These are phyloP conservation scores for Claviceps sp. DNA, from an alignment of 2,329 filamentous ascomycete species.

Conservation along the genomic window DNA sequence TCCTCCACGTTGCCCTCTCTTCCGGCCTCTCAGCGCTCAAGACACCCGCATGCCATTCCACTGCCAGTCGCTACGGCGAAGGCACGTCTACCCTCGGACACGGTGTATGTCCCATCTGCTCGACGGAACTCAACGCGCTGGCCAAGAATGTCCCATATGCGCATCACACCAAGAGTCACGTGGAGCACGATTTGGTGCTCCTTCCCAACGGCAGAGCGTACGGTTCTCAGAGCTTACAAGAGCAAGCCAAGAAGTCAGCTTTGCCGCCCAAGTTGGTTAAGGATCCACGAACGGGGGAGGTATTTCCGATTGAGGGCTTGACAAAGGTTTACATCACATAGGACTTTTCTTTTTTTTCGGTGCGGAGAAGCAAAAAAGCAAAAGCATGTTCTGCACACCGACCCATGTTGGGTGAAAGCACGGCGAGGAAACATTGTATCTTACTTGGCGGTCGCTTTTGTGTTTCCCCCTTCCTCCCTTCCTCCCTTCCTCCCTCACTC, in stretches of 20 bases:
- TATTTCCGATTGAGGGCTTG: conserved; percentile 47
- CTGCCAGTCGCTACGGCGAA: conserved; percentile 28
- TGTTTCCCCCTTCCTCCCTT: neutral
- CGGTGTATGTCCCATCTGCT: conserved; percentile 88
- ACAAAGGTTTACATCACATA: conserved; percentile 89
- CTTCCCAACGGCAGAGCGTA: conserved; percentile 82
- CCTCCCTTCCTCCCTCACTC: neutral
- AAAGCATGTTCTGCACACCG: neutral
- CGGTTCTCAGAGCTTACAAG: conserved; percentile 57
- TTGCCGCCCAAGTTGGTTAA: conserved; percentile 53
- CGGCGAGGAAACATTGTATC: too few species aligned
- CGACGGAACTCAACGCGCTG: conserved; percentile 84
- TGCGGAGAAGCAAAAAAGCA: neutral
- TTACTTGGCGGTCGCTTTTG: too few species aligned
- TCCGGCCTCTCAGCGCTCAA: conserved; percentile 91
- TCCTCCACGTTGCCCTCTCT: conserved; percentile 81
- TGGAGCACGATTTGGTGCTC: conserved; percentile 76
- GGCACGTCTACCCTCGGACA: conserved; percentile 41
- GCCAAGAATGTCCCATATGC: conserved; percentile 85
- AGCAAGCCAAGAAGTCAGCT: conserved; percentile 69
- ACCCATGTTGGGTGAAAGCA: neutral
- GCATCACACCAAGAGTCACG: conserved; percentile 85
- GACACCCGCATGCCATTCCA: conserved; percentile 80
- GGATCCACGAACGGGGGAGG: conserved; percentile 64
- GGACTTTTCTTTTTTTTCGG: neutral